These are phyloP conservation scores for Fusarium torulosum DNA, from an alignment of 2,329 filamentous ascomycete species.

Conservation along the genomic window DNA sequence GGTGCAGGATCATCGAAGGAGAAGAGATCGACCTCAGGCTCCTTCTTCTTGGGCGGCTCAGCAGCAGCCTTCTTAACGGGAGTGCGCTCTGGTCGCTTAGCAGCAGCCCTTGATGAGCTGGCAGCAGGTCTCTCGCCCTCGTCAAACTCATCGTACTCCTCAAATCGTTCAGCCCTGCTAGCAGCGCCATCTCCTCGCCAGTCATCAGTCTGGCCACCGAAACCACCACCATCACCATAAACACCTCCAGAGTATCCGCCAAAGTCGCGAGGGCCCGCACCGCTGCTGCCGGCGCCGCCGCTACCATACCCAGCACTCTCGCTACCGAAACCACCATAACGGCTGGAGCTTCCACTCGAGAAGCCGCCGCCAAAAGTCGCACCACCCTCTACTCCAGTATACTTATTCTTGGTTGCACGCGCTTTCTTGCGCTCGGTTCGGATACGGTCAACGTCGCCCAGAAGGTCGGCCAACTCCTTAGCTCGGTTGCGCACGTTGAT, in stretches of 20 bases:
- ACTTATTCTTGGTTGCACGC: constrained; percentile 90
- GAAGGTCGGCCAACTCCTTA: constrained; percentile 94
- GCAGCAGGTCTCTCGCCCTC: constrained; percentile 69
- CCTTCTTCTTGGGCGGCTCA: constrained; percentile 82
- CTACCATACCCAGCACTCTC: constrained; percentile 78
- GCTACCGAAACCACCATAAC: constrained; percentile 93
- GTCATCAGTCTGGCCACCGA: constrained; percentile 81
- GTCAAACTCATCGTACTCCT: constrained; percentile 97
- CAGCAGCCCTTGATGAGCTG: constrained; percentile 61
- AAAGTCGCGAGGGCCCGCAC: constrained; percentile 54
- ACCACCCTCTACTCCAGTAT: constrained; percentile 92
- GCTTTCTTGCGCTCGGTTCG: constrained; percentile 89
- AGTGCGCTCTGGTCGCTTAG: constrained; percentile 51
- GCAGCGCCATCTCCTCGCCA: constrained; percentile 70
- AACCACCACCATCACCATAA: constrained; percentile 96
- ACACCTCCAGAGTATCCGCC: constrained; percentile 78
- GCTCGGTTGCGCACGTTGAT: constrained; percentile 97
- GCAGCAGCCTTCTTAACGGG: constrained; percentile 59
- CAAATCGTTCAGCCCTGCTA: constrained; percentile 79
- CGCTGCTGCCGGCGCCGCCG: constrained; percentile 29
- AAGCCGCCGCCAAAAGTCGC: constrained; percentile 70
- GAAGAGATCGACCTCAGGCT: constrained; percentile 91
- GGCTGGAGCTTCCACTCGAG: constrained; percentile 62
- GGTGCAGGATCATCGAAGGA: constrained; percentile 85
- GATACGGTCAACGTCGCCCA: constrained; percentile 91